phyloP scores from a whole-genome alignment of 1,284 basidiomycete genomes.

The Trichosporon faecale region DNA sequence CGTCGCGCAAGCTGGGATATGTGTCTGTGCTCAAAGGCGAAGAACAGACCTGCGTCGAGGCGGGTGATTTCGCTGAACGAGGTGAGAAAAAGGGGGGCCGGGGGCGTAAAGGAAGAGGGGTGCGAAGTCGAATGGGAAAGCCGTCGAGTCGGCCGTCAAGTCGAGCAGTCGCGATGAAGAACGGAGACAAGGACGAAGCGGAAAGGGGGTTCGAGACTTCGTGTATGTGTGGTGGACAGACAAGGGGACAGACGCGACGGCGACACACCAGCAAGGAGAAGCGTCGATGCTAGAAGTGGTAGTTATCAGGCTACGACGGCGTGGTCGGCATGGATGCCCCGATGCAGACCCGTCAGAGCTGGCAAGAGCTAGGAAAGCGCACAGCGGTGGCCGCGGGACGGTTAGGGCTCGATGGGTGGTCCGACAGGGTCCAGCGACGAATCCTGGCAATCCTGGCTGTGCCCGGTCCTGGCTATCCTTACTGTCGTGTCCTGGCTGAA shows the following conservation, averaged over 20 bases:
- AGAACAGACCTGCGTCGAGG: neutral
- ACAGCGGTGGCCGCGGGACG: slow-evolving; percentile 5
- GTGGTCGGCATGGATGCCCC: slow-evolving; percentile 4
- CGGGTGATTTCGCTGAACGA: neutral
- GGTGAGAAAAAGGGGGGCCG: neutral
- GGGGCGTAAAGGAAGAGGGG: neutral
- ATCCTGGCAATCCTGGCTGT: neutral
- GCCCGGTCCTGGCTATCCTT: neutral
- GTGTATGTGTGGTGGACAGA: neutral
- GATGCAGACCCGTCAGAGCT: too few species aligned
- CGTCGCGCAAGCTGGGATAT: neutral
- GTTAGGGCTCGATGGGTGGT: slow-evolving; percentile 1
- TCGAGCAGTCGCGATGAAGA: neutral
- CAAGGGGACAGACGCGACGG: neutral
- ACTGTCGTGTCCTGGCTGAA: neutral
- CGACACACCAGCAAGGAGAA: neutral
- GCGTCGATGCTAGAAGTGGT: neutral
- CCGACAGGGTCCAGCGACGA: neutral
- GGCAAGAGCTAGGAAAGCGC: too few species aligned
- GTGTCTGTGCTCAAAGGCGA: neutral
- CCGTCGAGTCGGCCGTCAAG: neutral
- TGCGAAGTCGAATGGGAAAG: neutral
- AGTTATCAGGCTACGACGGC: neutral
- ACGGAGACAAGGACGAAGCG: neutral
- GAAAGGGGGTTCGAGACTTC: neutral